phyloP scores from a whole-genome alignment of 352 stramenopile species.

The Phytophthora boehmeriae region DNA sequence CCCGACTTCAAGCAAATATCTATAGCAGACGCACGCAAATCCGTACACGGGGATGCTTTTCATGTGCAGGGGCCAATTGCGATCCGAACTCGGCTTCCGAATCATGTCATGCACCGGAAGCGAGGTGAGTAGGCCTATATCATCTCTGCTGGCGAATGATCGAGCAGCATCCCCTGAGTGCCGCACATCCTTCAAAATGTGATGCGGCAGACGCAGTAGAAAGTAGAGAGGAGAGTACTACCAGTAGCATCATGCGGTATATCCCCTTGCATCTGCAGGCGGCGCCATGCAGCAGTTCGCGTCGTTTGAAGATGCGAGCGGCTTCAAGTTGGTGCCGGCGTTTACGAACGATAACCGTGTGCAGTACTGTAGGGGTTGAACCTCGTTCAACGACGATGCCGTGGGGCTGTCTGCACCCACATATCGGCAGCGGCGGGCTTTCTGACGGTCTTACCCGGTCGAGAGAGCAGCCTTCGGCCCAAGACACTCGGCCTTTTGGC shows the following conservation, averaged over 20 bases:
- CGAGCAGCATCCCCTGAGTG: conserved; percentile 3
- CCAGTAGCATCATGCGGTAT: no score
- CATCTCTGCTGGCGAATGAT: conserved; percentile 10
- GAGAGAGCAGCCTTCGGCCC: background rate
- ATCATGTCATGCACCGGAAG: conserved; percentile 27
- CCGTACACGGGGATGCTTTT: conserved; percentile 32
- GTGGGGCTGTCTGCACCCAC: conserved; percentile 19
- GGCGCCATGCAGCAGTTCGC: no score
- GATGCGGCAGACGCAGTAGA: conserved; percentile 12
- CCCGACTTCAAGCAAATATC: background rate
- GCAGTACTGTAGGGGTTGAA: no score
- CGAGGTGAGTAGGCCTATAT: background rate
- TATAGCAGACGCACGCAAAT: conserved; percentile 29
- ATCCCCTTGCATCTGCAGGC: no score
- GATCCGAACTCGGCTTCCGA: background rate
- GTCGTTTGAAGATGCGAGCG: conserved; percentile 14
- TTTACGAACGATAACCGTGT: conserved; percentile 10
- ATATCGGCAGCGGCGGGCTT: conserved; percentile 17
- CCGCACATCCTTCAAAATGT: conserved; percentile 25
- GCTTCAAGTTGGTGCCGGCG: conserved; percentile 15
- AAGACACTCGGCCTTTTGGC: conserved; percentile 10
- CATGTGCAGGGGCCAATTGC: background rate
- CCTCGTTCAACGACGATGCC: conserved; percentile 8
- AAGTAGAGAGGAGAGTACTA: no score
- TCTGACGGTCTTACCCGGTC: conserved; percentile 13